A percentile compares a stretch with the other conserved stretches of the same genome.
These are phyloP conservation scores for Calycina herbarum DNA, from an alignment of 2,329 filamentous ascomycete genomes.

Conservation along the genomic window DNA sequence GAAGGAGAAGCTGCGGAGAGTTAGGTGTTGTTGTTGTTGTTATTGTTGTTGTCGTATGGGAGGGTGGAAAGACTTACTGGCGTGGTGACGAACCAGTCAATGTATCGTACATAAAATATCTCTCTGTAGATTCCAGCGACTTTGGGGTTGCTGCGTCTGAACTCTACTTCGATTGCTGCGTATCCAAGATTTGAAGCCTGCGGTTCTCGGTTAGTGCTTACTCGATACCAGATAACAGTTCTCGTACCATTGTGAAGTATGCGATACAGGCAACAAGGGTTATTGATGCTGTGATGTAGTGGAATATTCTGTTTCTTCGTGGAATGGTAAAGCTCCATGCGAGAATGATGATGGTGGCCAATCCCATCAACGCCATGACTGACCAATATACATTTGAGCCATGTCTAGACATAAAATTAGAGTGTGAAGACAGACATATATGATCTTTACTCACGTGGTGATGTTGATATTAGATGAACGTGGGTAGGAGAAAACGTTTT, in stretches of 20 bases:
- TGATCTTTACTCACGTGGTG: conserved; percentile 38
- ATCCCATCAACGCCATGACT: conserved; percentile 59
- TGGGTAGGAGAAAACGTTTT: conserved; percentile 31
- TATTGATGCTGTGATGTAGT: conserved; percentile 62
- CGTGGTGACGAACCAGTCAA: conserved; percentile 64
- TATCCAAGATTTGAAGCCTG: conserved; percentile 63
- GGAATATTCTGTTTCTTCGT: conserved; percentile 58
- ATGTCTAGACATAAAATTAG: conserved; percentile 34
- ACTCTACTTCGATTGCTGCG: conserved; percentile 63
- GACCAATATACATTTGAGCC: conserved; percentile 66
- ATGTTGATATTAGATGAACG: conserved; percentile 53
- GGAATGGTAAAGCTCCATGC: conserved; percentile 53
- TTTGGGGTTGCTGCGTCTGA: conserved; percentile 43
- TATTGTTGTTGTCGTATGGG: not conserved
- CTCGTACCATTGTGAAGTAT: conserved; percentile 60
- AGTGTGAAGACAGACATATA: not conserved
- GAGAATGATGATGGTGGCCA: conserved; percentile 54
- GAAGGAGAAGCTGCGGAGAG: conserved; percentile 49
- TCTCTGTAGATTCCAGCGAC: conserved; percentile 55
- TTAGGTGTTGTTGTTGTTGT: too few relatives aligned
- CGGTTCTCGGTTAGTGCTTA: not conserved
- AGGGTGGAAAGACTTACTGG: conserved; percentile 40
- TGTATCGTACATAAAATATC: conserved; percentile 67
- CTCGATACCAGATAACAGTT: not conserved
- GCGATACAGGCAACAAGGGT: conserved; percentile 60